A percentile compares a stretch with the other conserved stretches of the same genome.
phyloP scores from a whole-genome alignment of 495 filamentous ascomycete species.

The Aspergillus taichungensis region DNA sequence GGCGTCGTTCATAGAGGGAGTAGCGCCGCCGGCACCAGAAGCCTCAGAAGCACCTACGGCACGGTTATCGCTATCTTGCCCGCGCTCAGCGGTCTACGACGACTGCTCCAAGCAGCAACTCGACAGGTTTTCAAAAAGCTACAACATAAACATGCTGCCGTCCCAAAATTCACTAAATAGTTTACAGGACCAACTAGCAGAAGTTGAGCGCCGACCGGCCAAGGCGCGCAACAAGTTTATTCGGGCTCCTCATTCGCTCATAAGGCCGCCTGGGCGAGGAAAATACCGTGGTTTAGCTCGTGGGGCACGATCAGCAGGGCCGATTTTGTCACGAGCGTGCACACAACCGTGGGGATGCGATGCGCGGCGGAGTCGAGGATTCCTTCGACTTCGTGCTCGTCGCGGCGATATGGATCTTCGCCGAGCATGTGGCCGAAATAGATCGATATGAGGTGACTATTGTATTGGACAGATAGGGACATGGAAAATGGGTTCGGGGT shows the following conservation, averaged over 20 bases:
- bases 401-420: neutral
- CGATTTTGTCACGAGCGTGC: neutral
- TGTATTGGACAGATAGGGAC: conserved; percentile 1
- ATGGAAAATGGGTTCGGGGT: neutral
- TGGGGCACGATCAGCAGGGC: neutral
- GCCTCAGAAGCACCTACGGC: neutral
- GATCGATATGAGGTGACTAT: neutral
- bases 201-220: neutral
- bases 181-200: neutral
- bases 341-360: neutral
- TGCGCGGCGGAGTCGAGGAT: neutral
- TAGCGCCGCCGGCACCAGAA: neutral
- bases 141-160: neutral
- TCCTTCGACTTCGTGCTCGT: neutral
- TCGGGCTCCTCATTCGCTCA: neutral
- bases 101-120: neutral
- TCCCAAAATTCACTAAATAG: neutral
- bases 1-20: neutral
- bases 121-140: neutral
- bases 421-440: neutral
- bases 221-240: neutral
- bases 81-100: neutral
- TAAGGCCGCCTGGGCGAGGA: neutral
- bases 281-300: neutral
- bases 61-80: neutral